Evolutionary conservation across 2,329 filamentous ascomycete species (phyloP).

Genomic region (Colletotrichum sp.): DNA sequence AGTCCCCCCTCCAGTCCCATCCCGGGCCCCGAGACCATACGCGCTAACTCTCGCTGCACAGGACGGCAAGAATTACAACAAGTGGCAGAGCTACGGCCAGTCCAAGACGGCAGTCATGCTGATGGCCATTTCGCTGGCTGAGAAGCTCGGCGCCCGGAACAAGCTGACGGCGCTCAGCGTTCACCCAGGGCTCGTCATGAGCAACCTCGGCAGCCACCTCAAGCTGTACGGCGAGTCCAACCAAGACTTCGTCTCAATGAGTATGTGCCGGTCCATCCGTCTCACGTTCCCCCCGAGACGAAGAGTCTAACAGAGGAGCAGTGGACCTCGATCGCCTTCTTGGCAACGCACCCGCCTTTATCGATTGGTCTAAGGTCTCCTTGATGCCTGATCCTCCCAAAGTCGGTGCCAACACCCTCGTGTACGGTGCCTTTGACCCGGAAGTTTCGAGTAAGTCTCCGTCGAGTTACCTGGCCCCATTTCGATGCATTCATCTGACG

Average conservation of each 20-base stretch:
- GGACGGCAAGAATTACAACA: conserved; percentile 26
- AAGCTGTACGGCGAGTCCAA: not conserved
- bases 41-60: conserved; percentile 21
- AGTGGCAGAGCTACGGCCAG: conserved; percentile 41
- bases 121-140: not conserved
- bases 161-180: not conserved
- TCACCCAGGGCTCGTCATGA: conserved; percentile 5
- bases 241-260: not conserved
- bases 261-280: not conserved
- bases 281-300: not conserved
- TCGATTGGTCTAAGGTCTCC: not conserved
- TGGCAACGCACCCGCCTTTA: conserved; percentile 28
- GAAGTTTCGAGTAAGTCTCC: not conserved
- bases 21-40: too few relatives aligned
- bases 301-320: not conserved
- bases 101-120: conserved; percentile 41
- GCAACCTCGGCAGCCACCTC: conserved; percentile 1
- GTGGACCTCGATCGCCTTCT: conserved; percentile 23
- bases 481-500: not conserved
- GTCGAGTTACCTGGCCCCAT: not conserved
- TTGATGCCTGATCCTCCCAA: conserved; percentile 17
- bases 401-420: conserved; percentile 36
- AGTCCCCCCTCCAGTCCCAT: not conserved
- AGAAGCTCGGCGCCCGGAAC: conserved; percentile 9
- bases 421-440: conserved; percentile 43